Conservation (phyloP, 2,329 filamentous ascomycete species). For the Aspergillus sp. region DNA sequence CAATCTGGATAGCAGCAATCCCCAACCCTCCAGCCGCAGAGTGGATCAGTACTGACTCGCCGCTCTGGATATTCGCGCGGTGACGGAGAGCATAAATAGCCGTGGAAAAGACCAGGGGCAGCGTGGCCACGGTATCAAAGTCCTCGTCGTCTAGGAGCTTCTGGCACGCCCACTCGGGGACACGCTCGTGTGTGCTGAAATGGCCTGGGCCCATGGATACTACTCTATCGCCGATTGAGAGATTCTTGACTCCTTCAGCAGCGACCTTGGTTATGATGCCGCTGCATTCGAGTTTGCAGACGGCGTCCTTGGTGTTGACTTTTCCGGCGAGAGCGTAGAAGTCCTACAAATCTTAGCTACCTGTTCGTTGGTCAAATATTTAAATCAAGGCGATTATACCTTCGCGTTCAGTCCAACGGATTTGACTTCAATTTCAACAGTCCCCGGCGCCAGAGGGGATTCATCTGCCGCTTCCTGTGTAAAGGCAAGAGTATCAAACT, state of each 20-base stretch:
- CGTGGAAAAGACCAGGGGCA: not conserved
- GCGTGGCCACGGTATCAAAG: not conserved
- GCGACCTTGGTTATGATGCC: not conserved
- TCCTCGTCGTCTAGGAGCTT: not conserved
- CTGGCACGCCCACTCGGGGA: not conserved
- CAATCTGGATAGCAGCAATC: conserved; percentile 4
- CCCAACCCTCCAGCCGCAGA: not conserved
- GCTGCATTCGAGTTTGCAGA: conserved; percentile 2
- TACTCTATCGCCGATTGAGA: not conserved
- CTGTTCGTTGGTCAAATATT: too few species aligned
- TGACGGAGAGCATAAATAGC: not conserved
- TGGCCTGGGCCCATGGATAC: conserved; percentile 2
- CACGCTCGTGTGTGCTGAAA: not conserved
- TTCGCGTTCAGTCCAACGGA: not conserved
- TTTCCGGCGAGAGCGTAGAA: not conserved
- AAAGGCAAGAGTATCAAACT: not conserved
- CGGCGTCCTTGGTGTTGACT: not conserved
- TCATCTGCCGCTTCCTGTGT: not conserved
- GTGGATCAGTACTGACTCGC: not conserved
- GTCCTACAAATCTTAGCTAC: not conserved
- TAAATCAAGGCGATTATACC: not conserved
- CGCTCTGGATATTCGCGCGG: not conserved
- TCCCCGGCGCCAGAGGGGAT: not conserved
- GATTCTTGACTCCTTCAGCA: not conserved
- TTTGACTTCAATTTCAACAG: not conserved